phyloP scores from a whole-genome alignment of 495 filamentous ascomycete species.

The Daldinia bambusicola region DNA sequence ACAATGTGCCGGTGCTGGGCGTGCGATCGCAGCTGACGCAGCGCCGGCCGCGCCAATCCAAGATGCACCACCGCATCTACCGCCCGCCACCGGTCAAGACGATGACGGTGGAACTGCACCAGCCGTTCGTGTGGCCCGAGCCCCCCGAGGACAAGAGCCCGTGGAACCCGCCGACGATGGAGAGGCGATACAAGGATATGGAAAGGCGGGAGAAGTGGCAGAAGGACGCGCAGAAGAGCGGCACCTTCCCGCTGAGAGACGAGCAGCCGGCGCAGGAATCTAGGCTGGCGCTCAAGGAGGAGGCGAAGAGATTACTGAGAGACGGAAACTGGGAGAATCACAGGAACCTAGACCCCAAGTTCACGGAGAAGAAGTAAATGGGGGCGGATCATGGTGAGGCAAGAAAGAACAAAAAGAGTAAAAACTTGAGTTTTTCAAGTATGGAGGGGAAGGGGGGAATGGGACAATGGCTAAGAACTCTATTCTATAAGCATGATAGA shows the following conservation, averaged over 20 bases:
- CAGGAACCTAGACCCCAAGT: conserved; percentile 46
- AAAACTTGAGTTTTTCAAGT: not conserved
- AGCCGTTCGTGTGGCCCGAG: conserved; percentile 87
- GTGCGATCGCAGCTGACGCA: conserved; percentile 85
- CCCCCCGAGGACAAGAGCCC: conserved; percentile 62
- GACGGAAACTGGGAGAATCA: conserved; percentile 53
- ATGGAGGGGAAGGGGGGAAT: too few relatives aligned
- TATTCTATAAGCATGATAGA: conserved; percentile 2
- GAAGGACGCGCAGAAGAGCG: conserved; percentile 26
- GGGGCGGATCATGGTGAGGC: conserved; percentile 8
- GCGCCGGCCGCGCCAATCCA: conserved; percentile 65
- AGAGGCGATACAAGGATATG: conserved; percentile 57
- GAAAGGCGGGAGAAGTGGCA: conserved; percentile 52
- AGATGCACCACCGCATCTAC: conserved; percentile 55
- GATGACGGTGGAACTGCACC: conserved; percentile 87
- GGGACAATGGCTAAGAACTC: not conserved
- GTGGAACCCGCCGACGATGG: conserved; percentile 36
- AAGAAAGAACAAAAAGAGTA: not conserved
- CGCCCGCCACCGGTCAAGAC: conserved; percentile 79
- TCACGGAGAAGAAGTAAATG: conserved; percentile 46
- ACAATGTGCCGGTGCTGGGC: conserved; percentile 71
- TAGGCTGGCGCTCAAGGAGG: conserved; percentile 57
- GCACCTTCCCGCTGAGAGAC: conserved; percentile 43
- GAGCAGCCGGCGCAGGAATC: conserved; percentile 49
- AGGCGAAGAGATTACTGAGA: conserved; percentile 68